These are phyloP conservation scores for Maudiozyma turicensis DNA, from an alignment of 805 yeast genomes.

Conservation along the genomic window DNA sequence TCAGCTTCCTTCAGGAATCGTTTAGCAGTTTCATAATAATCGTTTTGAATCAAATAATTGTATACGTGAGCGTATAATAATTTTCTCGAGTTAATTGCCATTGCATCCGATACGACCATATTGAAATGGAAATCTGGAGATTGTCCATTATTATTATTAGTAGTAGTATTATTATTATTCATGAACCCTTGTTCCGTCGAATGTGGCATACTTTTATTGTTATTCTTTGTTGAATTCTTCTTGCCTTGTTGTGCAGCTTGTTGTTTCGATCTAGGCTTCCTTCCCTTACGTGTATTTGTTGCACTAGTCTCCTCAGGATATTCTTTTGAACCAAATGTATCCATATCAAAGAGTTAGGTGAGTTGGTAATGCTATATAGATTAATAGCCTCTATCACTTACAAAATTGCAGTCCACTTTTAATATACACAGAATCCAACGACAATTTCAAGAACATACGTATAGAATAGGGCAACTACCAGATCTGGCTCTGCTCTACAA, in stretches of 20 bases:
- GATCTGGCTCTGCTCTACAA: too few relatives aligned
- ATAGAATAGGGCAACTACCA: too few relatives aligned
- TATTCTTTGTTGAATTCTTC: too few relatives aligned
- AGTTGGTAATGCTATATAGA: too few relatives aligned
- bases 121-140: slow-evolving; percentile 8
- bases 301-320: neutral
- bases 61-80: slow-evolving; percentile 44
- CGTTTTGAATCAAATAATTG: slow-evolving; percentile 39
- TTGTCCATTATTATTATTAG: neutral
- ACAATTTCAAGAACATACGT: too few relatives aligned
- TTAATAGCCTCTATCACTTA: too few relatives aligned
- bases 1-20: slow-evolving; percentile 38
- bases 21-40: slow-evolving; percentile 41
- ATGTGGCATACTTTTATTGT: too few relatives aligned
- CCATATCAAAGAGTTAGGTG: neutral
- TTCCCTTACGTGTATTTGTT: neutral
- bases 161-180: too few relatives aligned
- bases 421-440: too few relatives aligned
- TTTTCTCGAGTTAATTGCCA: slow-evolving; percentile 41
- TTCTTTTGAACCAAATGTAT: neutral
- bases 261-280: neutral
- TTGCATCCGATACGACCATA: slow-evolving; percentile 33
- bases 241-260: neutral
- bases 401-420: too few relatives aligned
- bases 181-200: too few relatives aligned